A percentile compares a stretch with the other conserved stretches of the same genome.
Evolutionary conservation across 2,329 filamentous ascomycete species (phyloP).

Genomic region (Colletotrichum tabaci): DNA sequence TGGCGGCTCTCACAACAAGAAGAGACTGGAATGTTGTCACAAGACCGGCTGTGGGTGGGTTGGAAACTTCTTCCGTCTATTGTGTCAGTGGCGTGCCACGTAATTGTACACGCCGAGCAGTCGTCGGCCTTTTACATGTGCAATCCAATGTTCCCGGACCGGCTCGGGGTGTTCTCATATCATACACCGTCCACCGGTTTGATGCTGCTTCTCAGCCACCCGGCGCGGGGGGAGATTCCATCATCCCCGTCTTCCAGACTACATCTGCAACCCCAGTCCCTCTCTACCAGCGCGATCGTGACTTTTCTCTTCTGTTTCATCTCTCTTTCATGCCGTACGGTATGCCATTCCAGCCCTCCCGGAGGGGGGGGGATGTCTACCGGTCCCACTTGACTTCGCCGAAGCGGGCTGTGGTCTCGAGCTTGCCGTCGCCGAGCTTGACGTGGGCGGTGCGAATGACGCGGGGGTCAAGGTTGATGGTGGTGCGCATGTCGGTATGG

Average conservation of each 20-base stretch:
- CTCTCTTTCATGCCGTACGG: too few species aligned
- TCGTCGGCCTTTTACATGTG: constrained; percentile 23
- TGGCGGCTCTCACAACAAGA: neutral
- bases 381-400: constrained; percentile 65
- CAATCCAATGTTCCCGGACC: constrained; percentile 16
- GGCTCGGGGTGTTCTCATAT: constrained; percentile 26
- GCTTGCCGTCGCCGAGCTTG: constrained; percentile 80
- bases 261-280: neutral
- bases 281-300: neutral
- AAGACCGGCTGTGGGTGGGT: neutral
- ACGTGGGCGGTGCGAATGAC: constrained; percentile 91
- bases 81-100: constrained; percentile 27
- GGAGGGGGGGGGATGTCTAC: constrained; percentile 42
- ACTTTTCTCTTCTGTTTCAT: too few species aligned
- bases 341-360: constrained; percentile 43
- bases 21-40: neutral
- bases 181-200: constrained; percentile 33
- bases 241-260: neutral
- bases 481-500: constrained; percentile 82
- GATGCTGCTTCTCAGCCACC: neutral
- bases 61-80: constrained; percentile 16
- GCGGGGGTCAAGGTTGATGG: constrained; percentile 87
- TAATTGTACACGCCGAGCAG: constrained; percentile 35
- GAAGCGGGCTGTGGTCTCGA: constrained; percentile 66
- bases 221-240: neutral